phyloP scores from a whole-genome alignment of 2,329 filamentous ascomycete species.

The Sporothrix brunneoviolacea region DNA sequence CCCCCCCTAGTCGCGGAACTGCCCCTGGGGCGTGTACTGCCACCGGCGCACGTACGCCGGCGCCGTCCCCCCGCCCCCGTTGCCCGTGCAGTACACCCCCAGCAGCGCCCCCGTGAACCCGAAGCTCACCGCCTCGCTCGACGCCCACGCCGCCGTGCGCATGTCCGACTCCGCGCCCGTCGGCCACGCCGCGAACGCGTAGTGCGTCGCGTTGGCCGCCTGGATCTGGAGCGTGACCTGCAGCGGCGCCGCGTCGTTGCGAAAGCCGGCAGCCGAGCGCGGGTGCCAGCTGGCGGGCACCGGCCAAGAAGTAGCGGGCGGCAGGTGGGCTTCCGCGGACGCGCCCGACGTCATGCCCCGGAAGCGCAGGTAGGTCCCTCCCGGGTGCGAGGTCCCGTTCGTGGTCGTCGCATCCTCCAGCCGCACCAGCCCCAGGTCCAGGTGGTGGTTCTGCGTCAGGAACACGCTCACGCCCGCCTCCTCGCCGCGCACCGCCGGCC shows the following conservation, averaged over 20 bases:
- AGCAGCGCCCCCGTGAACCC: conserved; percentile 42
- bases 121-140: conserved; percentile 33
- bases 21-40: conserved; percentile 35
- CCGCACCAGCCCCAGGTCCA: conserved; percentile 38
- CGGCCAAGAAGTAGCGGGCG: conserved; percentile 25
- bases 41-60: conserved; percentile 42
- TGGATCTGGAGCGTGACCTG: conserved; percentile 35
- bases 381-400: conserved; percentile 16
- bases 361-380: conserved; percentile 30
- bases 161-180: conserved; percentile 25
- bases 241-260: background rate
- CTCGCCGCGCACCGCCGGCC: conserved; percentile 31
- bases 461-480: conserved; percentile 49
- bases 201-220: conserved; percentile 40
- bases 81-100: conserved; percentile 46
- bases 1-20: conserved; percentile 26
- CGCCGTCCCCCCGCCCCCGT: conserved; percentile 37
- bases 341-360: conserved; percentile 35
- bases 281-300: conserved; percentile 34
- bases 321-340: conserved; percentile 27
- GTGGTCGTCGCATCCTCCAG: conserved; percentile 26
- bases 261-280: conserved; percentile 12
- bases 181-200: conserved; percentile 33
- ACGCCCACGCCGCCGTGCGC: conserved; percentile 27
- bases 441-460: conserved; percentile 46